Conservation (phyloP, 441 rosid genomes). For the Rhodomyrtus psidioides region DNA sequence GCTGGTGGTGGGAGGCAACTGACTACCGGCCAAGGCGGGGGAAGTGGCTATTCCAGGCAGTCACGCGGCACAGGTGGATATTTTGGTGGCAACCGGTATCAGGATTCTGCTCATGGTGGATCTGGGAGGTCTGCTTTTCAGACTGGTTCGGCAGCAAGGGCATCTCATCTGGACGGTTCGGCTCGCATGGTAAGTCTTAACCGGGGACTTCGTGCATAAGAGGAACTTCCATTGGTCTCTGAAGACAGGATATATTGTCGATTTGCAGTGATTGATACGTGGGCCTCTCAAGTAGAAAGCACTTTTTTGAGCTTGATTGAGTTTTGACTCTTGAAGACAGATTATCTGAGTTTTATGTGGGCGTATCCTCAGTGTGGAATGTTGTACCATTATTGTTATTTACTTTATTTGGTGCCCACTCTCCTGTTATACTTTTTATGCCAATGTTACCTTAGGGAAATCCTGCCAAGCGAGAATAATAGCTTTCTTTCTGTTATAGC, state of each 20-base stretch:
- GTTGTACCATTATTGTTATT: neutral
- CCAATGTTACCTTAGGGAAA: neutral
- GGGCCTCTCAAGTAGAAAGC: neutral
- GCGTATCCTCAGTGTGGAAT: neutral
- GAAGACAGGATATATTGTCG: neutral
- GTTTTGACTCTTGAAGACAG: neutral
- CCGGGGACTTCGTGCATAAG: constrained; percentile 38
- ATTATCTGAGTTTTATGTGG: neutral
- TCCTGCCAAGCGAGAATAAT: neutral
- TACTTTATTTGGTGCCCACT: neutral
- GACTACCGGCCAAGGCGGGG: constrained; percentile 27
- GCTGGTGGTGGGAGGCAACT: constrained; percentile 33
- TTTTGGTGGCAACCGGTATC: neutral
- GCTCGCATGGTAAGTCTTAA: constrained; percentile 71
- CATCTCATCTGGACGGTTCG: constrained; percentile 48
- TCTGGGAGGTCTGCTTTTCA: constrained; percentile 20
- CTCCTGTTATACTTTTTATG: neutral
- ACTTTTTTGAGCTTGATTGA: neutral
- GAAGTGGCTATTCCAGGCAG: constrained; percentile 33
- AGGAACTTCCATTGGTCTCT: neutral
- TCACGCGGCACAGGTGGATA: constrained; percentile 41
- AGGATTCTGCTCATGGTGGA: constrained; percentile 23
- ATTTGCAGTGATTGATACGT: neutral
- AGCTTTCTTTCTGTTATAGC: neutral
- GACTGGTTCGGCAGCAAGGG: constrained; percentile 20